Evolutionary conservation across 495 filamentous ascomycete genomes (phyloP).

Genomic region (Penicillium psychrofluorescens): DNA sequence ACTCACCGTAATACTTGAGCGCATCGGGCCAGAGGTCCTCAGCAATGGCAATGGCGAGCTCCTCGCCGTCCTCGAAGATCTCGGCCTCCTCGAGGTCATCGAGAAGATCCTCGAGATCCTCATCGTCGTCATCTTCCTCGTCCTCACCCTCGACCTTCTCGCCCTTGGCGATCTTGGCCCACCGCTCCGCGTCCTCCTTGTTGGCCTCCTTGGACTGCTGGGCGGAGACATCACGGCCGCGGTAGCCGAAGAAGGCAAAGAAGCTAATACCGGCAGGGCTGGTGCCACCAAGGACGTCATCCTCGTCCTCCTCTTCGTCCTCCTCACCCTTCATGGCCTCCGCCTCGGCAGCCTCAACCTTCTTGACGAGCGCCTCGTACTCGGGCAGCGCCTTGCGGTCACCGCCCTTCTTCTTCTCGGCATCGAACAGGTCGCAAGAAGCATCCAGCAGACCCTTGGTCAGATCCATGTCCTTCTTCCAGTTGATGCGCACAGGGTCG

Average conservation of each 20-base stretch:
- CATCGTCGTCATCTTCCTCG: conserved; percentile 37
- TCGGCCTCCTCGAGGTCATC: conserved; percentile 57
- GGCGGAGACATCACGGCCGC: conserved; percentile 55
- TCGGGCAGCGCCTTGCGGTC: conserved; percentile 37
- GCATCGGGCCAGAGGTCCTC: conserved; percentile 86
- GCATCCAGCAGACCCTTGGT: conserved; percentile 72
- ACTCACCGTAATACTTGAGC: conserved; percentile 84
- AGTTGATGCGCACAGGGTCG: conserved; percentile 78
- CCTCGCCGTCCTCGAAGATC: conserved; percentile 74
- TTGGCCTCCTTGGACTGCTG: conserved; percentile 57
- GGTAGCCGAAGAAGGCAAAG: conserved; percentile 82
- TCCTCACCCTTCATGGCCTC: conserved; percentile 20
- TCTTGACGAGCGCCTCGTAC: conserved; percentile 43
- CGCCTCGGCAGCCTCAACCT: conserved; percentile 28
- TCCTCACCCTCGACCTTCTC: conserved; percentile 41
- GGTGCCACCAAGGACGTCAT: conserved; percentile 22
- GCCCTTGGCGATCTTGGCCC: conserved; percentile 46
- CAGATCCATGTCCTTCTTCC: conserved; percentile 79
- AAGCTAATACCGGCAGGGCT: conserved; percentile 62
- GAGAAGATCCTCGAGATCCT: conserved; percentile 46
- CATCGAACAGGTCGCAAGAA: conserved; percentile 59
- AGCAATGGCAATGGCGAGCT: conserved; percentile 67
- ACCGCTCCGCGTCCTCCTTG: conserved; percentile 51
- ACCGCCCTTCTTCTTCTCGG: conserved; percentile 45
- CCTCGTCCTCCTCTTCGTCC: conserved; percentile 42